Percentiles rank a stretch among this genome's conserved stretches.
These are phyloP conservation scores for Talinum fruticosum DNA, from an alignment of 148 eudicot genomes.

Conservation along the genomic window DNA sequence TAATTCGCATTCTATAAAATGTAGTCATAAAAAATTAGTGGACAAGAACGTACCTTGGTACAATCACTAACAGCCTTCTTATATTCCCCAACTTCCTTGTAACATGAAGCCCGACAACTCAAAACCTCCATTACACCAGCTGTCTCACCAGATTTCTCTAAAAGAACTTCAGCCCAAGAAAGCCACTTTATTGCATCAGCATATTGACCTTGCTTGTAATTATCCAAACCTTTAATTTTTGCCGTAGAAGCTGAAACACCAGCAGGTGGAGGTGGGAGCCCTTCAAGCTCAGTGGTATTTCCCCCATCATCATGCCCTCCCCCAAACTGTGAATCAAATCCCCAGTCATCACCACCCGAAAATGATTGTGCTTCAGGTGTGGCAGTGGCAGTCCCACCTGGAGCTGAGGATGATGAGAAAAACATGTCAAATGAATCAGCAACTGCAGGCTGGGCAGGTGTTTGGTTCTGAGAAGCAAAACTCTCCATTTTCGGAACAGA, in stretches of 20 bases:
- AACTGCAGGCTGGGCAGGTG: constrained; percentile 44
- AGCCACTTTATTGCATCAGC: constrained; percentile 98
- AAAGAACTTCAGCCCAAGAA: constrained; percentile 88
- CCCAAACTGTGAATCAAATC: constrained; percentile 39
- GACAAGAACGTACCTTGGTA: constrained; percentile 56
- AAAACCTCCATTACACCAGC: constrained; percentile 61
- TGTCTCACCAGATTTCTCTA: constrained; percentile 59
- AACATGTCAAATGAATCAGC: constrained; percentile 56
- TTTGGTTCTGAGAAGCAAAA: constrained; percentile 40
- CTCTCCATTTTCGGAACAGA: constrained; percentile 38
- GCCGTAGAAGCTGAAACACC: constrained; percentile 79
- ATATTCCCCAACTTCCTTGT: constrained; percentile 96
- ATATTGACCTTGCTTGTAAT: constrained; percentile 83
- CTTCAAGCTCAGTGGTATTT: constrained; percentile 78
- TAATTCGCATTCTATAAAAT: not conserved
- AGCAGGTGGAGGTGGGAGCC: constrained; percentile 91
- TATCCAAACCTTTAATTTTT: constrained; percentile 78
- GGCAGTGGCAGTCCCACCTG: constrained; percentile 31
- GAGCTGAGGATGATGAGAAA: constrained; percentile 38
- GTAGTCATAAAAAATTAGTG: not conserved
- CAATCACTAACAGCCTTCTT: constrained; percentile 99
- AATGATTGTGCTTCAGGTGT: constrained; percentile 40
- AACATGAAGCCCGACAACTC: constrained; percentile 81
- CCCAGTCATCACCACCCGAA: constrained; percentile 81
- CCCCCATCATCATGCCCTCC: constrained; percentile 48